Evolutionary conservation across 2,329 filamentous ascomycete species (phyloP), one percentile per base, ranked within the genome.

Genomic region (Cladorrhinum sp.): DNA sequence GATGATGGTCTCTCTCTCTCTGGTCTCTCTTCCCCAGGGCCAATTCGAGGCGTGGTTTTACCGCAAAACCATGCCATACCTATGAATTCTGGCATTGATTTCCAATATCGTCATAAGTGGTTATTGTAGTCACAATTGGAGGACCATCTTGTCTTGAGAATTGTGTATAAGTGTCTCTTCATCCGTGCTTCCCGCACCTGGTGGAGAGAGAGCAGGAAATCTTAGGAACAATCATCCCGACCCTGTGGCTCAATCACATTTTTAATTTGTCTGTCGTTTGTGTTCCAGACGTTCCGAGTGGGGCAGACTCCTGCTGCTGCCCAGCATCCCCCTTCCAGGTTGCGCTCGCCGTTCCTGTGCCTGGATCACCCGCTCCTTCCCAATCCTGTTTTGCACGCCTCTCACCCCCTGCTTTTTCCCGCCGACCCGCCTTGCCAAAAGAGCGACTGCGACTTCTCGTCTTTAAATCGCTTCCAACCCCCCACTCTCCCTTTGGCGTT

Each of bases 401-500:
- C n/a, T 25, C 41, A 45, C 24, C 36, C 58, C 45, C 57, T 55
- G 36, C 51, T 52, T 24, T 29, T 29, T 41, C 29, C 52, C 52
- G 41, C 25, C 29, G 36, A 41, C 36, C 50, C 50, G 51, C 51
- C 20, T 23, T 54, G 51, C 51, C 51, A 54, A 53, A 53, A 53
- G 51, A 54, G 36, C 29, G 16, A 50, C 54, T 54, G 13, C n/a
- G 50, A 45, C 23, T 53, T 25, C 29, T 23, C 55, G 52, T 50
- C 57, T 58, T 56, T 54, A 54, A 50, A 24, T 50, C 16, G 24
- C 58, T n/a, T 55, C 36, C 45, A 49, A 52, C 55, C 51, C 41
- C 54, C 50, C 55, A 16, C 52, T 53, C 38, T 32, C 57, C 38
- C 55, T 60, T 32, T 62, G 53, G 56, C 51, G 53, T 51, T 55